Evolutionary conservation across 2,329 filamentous ascomycete genomes (phyloP), one percentile per base, ranked within the genome.

Genomic region (Phialophora chinensis): DNA sequence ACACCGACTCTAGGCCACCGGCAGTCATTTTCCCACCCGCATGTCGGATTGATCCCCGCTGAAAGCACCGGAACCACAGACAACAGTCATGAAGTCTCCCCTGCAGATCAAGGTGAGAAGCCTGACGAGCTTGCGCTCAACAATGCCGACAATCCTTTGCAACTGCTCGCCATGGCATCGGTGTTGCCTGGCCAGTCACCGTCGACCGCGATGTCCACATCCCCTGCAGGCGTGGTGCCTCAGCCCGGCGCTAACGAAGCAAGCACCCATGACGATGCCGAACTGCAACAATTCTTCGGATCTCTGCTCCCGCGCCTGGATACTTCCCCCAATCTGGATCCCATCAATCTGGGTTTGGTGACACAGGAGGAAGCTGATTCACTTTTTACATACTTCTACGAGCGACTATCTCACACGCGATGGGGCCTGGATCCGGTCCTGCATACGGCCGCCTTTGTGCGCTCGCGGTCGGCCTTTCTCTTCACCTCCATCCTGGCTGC

Each of bases 61-160:
- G 59, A 68, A n/a, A 54, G 33, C n/a, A 55, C 57, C 25, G 74
- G 73, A 60, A 73, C 72, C 0, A 72, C 73, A n/a, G 77, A 77
- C n/a, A 59, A 60, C 12, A 69, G 72, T 14, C 69, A 69, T 42
- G 70, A 70, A 14, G 55, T 71, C 5, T 62, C 66, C 14, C 71
- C 75, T 49, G 71, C 74, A 8, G 72, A 65, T 7, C 75, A 73
- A 38, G 66, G 68, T 12, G 74, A 74, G 35, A 73, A 74, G 17
- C 81, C 84, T 44, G 86, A 87, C 62, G 84, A 80, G 57, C 82
- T 90, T 35, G 84, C 87, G 12, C 80, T 90, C 29, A 89, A 92
- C 71, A 90, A 91, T 74, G 90, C 90, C 3, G 90, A 92, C 73
- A 92, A 92, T 67, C 90, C 90, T 0, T 79, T 92, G 4, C 90